A percentile compares a stretch with the other conserved stretches of the same genome.
Evolutionary conservation across 768 basidiomycete genomes (phyloP).

Genomic region (Tephrocybe sp.): DNA sequence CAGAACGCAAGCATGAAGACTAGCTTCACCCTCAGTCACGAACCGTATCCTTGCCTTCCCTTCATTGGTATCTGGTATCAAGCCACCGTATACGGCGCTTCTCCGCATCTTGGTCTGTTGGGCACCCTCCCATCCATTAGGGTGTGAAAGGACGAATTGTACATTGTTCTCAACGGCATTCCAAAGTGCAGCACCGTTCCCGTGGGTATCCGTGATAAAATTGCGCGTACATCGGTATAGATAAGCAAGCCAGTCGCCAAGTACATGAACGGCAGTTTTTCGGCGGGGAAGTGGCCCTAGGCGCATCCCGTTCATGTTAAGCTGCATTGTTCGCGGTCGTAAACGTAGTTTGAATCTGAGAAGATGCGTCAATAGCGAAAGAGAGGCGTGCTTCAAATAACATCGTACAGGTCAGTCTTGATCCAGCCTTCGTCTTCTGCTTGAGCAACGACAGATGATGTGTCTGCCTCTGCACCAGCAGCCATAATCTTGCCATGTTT

Average conservation of each 20-base stretch:
- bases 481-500: slow-evolving; percentile 61
- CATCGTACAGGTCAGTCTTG: slow-evolving; percentile 69
- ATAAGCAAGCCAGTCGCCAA: slow-evolving; percentile 78
- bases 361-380: slow-evolving; percentile 1
- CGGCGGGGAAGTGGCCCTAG: slow-evolving; percentile 64
- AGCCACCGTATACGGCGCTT: slow-evolving; percentile 67
- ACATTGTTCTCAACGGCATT: slow-evolving; percentile 67
- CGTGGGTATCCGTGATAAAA: slow-evolving; percentile 82
- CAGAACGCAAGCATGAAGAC: slow-evolving; percentile 77
- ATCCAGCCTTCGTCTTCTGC: slow-evolving; percentile 81
- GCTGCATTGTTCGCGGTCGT: slow-evolving; percentile 74
- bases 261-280: slow-evolving; percentile 71
- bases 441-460: slow-evolving; percentile 50
- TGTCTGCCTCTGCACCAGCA: slow-evolving; percentile 79
- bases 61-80: slow-evolving; percentile 74
- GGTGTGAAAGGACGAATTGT: slow-evolving; percentile 77
- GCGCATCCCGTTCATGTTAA: slow-evolving; percentile 84
- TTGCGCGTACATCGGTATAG: slow-evolving; percentile 71
- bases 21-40: slow-evolving; percentile 83
- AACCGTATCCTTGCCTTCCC: slow-evolving; percentile 75
- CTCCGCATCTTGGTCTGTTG: slow-evolving; percentile 79
- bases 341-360: slow-evolving; percentile 78
- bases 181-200: slow-evolving; percentile 71
- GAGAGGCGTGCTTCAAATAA: neutral
- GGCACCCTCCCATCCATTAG: slow-evolving; percentile 82